Evolutionary conservation across 2,329 filamentous ascomycete species (phyloP), one percentile per base, ranked within the genome.

Genomic region (Phaeosphaeriaceae sp.): DNA sequence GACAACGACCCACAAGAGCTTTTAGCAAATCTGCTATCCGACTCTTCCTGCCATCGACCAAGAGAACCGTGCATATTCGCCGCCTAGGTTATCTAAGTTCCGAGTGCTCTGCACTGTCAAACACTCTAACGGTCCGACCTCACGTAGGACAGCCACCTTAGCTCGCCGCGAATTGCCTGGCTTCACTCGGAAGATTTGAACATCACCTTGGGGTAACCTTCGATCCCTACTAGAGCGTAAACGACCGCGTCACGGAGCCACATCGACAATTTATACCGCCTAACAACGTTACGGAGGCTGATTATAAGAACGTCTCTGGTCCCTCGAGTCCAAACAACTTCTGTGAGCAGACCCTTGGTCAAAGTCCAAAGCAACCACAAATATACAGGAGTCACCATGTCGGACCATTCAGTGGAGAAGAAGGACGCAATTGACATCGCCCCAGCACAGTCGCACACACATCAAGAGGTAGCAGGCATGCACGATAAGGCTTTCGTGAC

Each of bases 381-480:
- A 25, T 25, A 36, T 19, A n/a, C 27, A 19, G 5, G 4, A 31
- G 42, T 40, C 11, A 48, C 7, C 24, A 47, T 53, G 51, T 47
- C 51, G n/a, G 25, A 53, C 1, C 20, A 33, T 46, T 60, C 44
- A 46, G 48, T 64, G 49, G 60, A 62, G n/a, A 67, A 63, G 52
- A 42, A 42, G 50, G 64, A 68, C 25, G 58, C 51, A 9, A 64
- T 68, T 58, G 59, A 71, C 22, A 60, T 63, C 44, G 60, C 61
- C 20, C 65, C 67, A 31, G 48, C 55, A 22, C 54, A 56, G 48
- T 60, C 56, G 24, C 53, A 61, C 41, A 51, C 53, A 51, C 66
- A 74, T 54, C 68, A 63, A 42, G 70, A 74, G 51, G 54, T 65
- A 13, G 63, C 57, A 31, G 55, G 46, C 4, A 52, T 64, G 48